Base-by-base conservation (phyloP, 2,329 filamentous ascomycete species). In the Fusarium albosuccineum region DNA sequence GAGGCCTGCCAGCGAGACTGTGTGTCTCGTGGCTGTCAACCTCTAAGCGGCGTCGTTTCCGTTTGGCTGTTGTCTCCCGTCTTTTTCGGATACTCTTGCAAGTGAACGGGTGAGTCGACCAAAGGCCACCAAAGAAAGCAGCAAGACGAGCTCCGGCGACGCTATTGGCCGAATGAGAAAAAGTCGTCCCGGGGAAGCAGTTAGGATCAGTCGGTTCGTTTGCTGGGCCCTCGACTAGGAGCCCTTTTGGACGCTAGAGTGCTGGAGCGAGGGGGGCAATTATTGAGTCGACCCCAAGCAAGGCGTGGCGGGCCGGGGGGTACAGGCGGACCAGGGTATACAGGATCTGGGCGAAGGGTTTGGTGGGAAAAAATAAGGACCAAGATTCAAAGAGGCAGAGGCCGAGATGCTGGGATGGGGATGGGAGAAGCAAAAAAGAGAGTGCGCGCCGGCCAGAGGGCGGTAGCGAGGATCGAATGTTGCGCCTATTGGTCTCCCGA, bases 221-320 rank as follows among this genome's bases (percentile, higher is more conserved):
- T 63, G 45, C 65, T 68, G 56, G 62, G 62, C 29, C 34, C 44
- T 68, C 67, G 71, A 64, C 67, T 60, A 63, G 27, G 42, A 22
- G 56, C 17, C 59, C 58, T 59, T 68, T 53, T 30, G 13, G 29
- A 46, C 61, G 62, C 66, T 69, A 68, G 65, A 58, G 36, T 54
- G 11, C 27, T 68, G 54, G 54, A 46, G 44, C 67, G 62, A 56
- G 48, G 55, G 53, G 53, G 26, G 52, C 41, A 66, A 62, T 61
- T 59, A 56, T 70, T 60, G 70, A 68, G 70, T 72, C 57, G 60
- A 69, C 51, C 62, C 42, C 53, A 62, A 60, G 64, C 53, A 70
- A 66, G 52, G 59, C 52, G 64, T 62, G 45, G 54, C 60, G 48
- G 59, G 50, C 41, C 53, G 48, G 57, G 57, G 49, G 68, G 39